Conservation (phyloP, 2,329 filamentous ascomycete species). For the Apiospora sp. region DNA sequence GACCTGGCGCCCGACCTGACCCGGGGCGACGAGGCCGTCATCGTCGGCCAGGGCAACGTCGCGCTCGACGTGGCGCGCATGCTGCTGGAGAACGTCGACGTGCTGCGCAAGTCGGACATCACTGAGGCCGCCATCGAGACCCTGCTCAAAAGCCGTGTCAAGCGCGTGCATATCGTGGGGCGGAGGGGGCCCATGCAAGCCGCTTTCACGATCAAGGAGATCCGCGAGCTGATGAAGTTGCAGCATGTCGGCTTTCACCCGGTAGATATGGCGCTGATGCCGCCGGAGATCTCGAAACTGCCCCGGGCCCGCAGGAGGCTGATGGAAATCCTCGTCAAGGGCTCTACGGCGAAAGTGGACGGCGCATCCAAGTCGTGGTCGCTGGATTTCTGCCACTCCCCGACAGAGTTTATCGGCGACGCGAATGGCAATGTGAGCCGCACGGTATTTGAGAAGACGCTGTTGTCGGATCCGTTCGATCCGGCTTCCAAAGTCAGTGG, state of each 20-base stretch:
- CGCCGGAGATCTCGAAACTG: constrained; percentile 71
- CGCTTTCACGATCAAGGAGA: constrained; percentile 94
- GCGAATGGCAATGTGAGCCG: constrained; percentile 61
- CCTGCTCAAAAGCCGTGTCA: constrained; percentile 76
- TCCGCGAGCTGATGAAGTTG: constrained; percentile 85
- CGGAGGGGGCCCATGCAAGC: constrained; percentile 91
- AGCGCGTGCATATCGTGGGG: constrained; percentile 85
- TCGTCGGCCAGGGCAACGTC: constrained; percentile 96
- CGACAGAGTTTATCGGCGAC: constrained; percentile 69
- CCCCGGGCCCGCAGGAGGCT: constrained; percentile 79
- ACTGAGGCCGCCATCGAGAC: constrained; percentile 81
- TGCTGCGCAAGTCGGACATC: constrained; percentile 85
- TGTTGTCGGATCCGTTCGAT: constrained; percentile 63
- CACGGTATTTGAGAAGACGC: constrained; percentile 72
- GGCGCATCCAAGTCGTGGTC: constrained; percentile 76
- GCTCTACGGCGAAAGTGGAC: constrained; percentile 61
- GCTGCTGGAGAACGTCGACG: constrained; percentile 77
- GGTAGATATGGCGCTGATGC: constrained; percentile 71
- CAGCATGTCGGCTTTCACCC: constrained; percentile 75
- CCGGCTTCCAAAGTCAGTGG: constrained; percentile 55
- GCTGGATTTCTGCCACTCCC: constrained; percentile 85
- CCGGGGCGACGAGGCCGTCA: constrained; percentile 79
- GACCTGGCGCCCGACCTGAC: constrained; percentile 76
- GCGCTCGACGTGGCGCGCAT: constrained; percentile 93
- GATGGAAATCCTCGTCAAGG: constrained; percentile 82